Base-by-base conservation (phyloP, 228 moss, liverwort and hornwort genomes). In the Sphagnum fallax region DNA sequence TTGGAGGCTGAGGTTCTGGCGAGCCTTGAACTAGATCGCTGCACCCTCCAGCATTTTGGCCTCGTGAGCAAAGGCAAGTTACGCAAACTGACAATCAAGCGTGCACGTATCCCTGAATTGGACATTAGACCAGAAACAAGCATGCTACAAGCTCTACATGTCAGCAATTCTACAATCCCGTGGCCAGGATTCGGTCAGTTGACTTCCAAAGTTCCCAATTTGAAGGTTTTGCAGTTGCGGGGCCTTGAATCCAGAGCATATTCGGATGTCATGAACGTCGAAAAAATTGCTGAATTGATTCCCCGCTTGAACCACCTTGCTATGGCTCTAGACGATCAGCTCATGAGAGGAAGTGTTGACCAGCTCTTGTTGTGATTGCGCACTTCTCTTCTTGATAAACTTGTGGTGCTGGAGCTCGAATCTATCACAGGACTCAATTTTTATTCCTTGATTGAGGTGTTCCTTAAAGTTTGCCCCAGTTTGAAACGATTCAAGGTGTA, bases 1-100 rank as follows among this genome's bases (percentile, higher is more conserved):
- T 50, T 91, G 4, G 80, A 88, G 74, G 86, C 86, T n/a, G 88
- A 88, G 75, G 77, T 78, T 61, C 48, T 91, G 50, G 82, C 88
- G 77, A 80, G 53, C 50, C 86, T 91, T 50, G 72, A 53, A 52
- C 60, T 91, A 72, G 86, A 86, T 69, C 77, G 71, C 18, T 84
- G 80, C 61, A 8, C 67, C 16, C 80, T 91, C 48, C 86, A 91
- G 9, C 74, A 69, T 50, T 88, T 91, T 63, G 82, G 80, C 73
- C 76, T 88, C 5, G 73, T 74, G 55, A 86, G 86, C 86, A 88
- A 79, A 69, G 86, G 88, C 5, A 86, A 84, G 71, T 68, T 91
- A 77, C 82, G 74, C 16, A 86, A 73, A 59, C 74, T 88, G 72
- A 84, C 64, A 70, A 77, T 91, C 64, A 86, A 88, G 69, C 69